Conservation (phyloP, 2,329 filamentous ascomycete species). For the Aspergillus sp. region DNA sequence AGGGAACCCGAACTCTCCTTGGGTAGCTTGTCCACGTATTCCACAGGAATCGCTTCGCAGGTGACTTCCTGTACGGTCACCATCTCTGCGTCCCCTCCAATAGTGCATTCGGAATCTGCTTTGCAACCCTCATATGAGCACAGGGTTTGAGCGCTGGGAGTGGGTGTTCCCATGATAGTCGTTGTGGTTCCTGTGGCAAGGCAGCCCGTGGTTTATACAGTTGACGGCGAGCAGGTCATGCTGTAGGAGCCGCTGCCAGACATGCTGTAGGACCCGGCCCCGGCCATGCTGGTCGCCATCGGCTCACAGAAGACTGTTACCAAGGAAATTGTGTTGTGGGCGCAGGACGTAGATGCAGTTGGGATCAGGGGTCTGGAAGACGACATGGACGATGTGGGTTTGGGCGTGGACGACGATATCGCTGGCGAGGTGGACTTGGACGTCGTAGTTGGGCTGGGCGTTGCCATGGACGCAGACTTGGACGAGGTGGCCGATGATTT, state of each 20-base stretch:
- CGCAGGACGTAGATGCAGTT: background rate
- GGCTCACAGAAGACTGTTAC: background rate
- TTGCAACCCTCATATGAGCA: background rate
- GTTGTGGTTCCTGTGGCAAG: constrained; percentile 4
- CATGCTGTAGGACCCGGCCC: too few species aligned
- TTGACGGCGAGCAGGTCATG: constrained; percentile 1
- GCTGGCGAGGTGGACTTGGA: too few species aligned
- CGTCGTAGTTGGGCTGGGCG: too few species aligned
- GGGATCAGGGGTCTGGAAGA: too few species aligned
- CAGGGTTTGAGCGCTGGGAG: background rate
- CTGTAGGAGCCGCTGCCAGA: background rate
- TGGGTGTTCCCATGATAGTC: background rate
- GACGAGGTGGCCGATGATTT: too few species aligned
- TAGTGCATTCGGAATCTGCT: background rate
- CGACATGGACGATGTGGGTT: too few species aligned
- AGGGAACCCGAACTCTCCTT: too few species aligned
- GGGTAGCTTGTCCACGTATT: too few species aligned
- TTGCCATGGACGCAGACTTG: too few species aligned
- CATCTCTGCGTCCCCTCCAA: background rate
- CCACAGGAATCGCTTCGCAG: too few species aligned
- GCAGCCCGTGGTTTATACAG: constrained; percentile 5
- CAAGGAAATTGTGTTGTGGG: background rate
- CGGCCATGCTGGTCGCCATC: background rate
- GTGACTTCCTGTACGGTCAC: too few species aligned
- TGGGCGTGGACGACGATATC: too few species aligned